Base-by-base conservation (phyloP, 2,329 filamentous ascomycete species). In the Sclerotinia minor region DNA sequence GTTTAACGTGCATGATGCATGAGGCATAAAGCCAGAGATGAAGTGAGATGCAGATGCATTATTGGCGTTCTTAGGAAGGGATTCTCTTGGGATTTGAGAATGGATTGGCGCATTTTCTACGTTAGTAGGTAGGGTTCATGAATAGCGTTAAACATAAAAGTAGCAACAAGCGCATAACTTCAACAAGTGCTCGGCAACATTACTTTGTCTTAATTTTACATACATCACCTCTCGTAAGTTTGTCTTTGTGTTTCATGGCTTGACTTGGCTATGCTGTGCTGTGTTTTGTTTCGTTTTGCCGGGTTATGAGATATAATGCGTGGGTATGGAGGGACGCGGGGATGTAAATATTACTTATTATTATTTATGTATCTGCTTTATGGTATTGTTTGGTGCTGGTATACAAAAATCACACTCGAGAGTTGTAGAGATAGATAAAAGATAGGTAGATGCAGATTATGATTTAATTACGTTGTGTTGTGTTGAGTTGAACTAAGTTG, bases 1-100 rank as follows among this genome's bases (percentile, higher is more conserved):
- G 29, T 47, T 61, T 61, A 61, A 50, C 59, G 45, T 50, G 59
- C 45, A 61, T 61, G 44, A 13, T 50, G 59, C 45, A 61, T 50
- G 29, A 13, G 38, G 58, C 45, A 61, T 61, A 38, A 61, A 38
- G 59, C 45, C 21, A 38, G 21, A 38, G 21, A 38, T 61, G 19
- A 21, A 49, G 15, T 61, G 15, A 50, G 29, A 61, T 26, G 54
- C 4, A 41, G 29, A 61, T 63, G 15, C 38, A 68, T 63, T 54
- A 54, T 32, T 32, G 24, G 63, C 49, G 61, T 61, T 66, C 52
- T 61, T 49, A 45, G 45, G 13, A n/a, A 50, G 59, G 58, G 29
- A 49, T 19, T 61, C 29, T 61, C 3, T 5, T 49, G 44, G 58
- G 21, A 49, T 24, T 35, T 44, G 35, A 26, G 21, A 38, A 26